These are phyloP conservation scores for Vaccinium macrocarpon DNA, from an alignment of 148 eudicot species.

Conservation along the genomic window DNA sequence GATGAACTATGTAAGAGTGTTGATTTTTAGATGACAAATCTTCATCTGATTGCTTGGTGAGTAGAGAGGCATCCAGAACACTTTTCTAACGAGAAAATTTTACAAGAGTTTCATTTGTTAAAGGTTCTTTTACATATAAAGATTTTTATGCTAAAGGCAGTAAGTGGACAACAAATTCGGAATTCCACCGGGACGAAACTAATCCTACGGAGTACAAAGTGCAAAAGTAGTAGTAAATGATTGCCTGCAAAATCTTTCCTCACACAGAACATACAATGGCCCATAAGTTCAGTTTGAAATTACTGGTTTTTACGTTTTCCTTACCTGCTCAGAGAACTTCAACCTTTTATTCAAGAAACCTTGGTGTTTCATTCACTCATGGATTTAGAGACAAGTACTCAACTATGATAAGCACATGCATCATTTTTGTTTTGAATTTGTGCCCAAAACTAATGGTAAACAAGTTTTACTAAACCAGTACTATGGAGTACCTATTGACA, in stretches of 20 bases:
- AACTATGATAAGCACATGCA: neutral
- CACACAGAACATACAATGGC: too few species aligned
- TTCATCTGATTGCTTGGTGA: neutral
- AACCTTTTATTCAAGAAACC: neutral
- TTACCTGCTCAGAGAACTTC: neutral
- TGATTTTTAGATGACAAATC: neutral
- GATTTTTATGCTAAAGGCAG: neutral
- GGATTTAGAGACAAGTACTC: neutral
- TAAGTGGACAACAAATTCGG: neutral
- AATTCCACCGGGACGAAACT: neutral
- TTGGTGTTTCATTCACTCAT: neutral
- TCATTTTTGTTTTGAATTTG: neutral
- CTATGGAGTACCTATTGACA: conserved; percentile 66
- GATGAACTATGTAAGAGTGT: neutral
- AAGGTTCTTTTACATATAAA: neutral
- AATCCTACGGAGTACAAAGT: too few species aligned
- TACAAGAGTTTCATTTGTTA: neutral
- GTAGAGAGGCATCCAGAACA: neutral
- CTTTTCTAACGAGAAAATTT: neutral
- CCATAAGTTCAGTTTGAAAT: too few species aligned
- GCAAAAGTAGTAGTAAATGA: too few species aligned
- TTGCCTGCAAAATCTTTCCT: neutral
- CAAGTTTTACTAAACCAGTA: neutral
- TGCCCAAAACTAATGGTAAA: neutral
- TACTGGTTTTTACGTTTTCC: neutral